These are phyloP conservation scores for Colletotrichum sp. DNA, from an alignment of 2,329 filamentous ascomycete genomes.

Conservation along the genomic window DNA sequence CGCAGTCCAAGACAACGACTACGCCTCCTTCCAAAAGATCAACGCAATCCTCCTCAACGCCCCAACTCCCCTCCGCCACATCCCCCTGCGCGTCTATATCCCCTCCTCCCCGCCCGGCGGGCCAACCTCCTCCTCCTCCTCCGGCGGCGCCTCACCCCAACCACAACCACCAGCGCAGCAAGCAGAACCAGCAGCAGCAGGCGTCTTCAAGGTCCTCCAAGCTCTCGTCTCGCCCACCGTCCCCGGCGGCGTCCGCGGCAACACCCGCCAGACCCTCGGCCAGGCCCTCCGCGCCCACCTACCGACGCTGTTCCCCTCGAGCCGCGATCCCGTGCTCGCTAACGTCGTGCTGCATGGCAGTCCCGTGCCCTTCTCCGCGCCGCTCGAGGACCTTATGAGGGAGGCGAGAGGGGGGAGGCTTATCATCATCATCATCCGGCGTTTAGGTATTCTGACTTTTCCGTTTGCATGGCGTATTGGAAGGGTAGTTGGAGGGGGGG, in stretches of 20 bases:
- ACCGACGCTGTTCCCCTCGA: constrained; percentile 85
- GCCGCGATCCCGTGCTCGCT: constrained; percentile 82
- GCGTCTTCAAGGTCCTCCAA: constrained; percentile 76
- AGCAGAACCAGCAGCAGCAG: constrained; percentile 32
- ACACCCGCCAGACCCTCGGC: constrained; percentile 65
- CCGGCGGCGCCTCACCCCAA: neutral
- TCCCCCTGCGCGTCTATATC: constrained; percentile 90
- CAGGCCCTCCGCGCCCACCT: constrained; percentile 77
- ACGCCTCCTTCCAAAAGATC: constrained; percentile 73
- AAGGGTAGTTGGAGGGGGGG: too few species aligned
- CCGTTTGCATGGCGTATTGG: neutral
- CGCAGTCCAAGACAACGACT: constrained; percentile 79
- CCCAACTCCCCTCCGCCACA: constrained; percentile 75
- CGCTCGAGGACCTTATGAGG: constrained; percentile 81
- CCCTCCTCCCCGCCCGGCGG: constrained; percentile 60
- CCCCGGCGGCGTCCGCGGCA: constrained; percentile 39
- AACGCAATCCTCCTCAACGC: constrained; percentile 79
- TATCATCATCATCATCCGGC: neutral
- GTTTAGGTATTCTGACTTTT: neutral
- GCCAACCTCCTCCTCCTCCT: neutral
- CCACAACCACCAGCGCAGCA: neutral
- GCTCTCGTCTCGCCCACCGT: constrained; percentile 65
- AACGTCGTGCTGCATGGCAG: constrained; percentile 87
- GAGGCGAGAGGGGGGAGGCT: constrained; percentile 53
- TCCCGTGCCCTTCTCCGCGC: constrained; percentile 78